A percentile compares a stretch with the other conserved stretches of the same genome.
Conservation (phyloP, 805 yeast genomes). For the Yamadazyma paraphyllophila region DNA sequence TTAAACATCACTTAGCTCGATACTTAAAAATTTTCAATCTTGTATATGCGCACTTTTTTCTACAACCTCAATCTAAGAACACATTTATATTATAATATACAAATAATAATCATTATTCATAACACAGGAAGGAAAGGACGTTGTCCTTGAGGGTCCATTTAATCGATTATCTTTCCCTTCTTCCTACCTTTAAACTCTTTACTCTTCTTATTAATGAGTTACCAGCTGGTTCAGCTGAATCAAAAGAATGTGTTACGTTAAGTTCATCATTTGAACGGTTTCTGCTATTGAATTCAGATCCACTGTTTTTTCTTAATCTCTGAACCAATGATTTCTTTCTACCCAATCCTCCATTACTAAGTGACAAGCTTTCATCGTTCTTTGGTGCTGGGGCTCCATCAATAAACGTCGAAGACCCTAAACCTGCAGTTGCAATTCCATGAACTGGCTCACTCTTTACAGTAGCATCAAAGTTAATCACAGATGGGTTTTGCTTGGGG, state of each 20-base stretch:
- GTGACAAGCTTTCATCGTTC: constrained; percentile 28
- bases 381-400: constrained; percentile 94
- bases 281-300: constrained; percentile 31
- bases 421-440: constrained; percentile 82
- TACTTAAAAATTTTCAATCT: constrained; percentile 4
- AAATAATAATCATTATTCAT: constrained; percentile 9
- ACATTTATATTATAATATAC: constrained; percentile 6
- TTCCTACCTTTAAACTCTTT: constrained; percentile 82
- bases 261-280: constrained; percentile 23
- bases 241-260: constrained; percentile 12
- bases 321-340: constrained; percentile 85
- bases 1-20: constrained; percentile 3
- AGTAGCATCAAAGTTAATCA: constrained; percentile 70
- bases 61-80: not conserved
- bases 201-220: constrained; percentile 78
- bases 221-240: constrained; percentile 25
- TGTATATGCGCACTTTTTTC: too few relatives aligned
- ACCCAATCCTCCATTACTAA: constrained; percentile 49
- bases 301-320: constrained; percentile 49
- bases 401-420: constrained; percentile 87
- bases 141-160: not conserved
- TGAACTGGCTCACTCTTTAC: constrained; percentile 70
- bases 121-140: not conserved
- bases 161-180: constrained; percentile 24
- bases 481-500: constrained; percentile 50